These are phyloP conservation scores for Cicer chorassanicum DNA, from an alignment of 306 rosid genomes.

Conservation along the genomic window DNA sequence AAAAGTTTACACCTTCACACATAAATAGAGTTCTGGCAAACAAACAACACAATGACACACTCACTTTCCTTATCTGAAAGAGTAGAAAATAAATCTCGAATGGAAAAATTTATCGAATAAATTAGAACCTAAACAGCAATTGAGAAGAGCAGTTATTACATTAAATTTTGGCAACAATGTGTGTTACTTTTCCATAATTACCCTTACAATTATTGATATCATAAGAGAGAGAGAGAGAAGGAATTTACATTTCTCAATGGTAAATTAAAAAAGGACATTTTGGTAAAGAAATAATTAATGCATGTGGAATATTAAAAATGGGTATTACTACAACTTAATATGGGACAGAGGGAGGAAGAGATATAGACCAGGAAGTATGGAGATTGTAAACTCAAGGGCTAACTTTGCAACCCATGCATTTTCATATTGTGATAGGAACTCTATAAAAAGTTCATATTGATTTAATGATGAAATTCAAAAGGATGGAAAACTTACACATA, in stretches of 20 bases:
- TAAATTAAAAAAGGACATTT: no score
- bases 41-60: not conserved
- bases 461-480: constrained; percentile 17
- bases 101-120: not conserved
- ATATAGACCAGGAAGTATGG: not conserved
- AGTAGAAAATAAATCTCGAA: not conserved
- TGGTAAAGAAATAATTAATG: no score
- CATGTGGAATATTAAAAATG: no score
- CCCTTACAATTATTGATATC: no score
- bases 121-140: constrained; percentile 16
- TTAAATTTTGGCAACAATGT: no score
- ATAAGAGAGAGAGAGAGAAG: no score
- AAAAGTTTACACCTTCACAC: not conserved
- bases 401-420: not conserved
- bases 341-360: not conserved
- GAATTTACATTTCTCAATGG: no score
- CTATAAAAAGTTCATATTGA: not conserved
- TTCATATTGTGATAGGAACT: not conserved
- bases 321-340: no score
- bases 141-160: no score
- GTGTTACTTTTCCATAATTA: no score
- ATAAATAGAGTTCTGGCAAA: not conserved
- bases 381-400: not conserved
- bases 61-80: not conserved
- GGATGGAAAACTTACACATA: not conserved